Evolutionary conservation across 805 yeast species (phyloP).

Genomic region (Candida stauntonica): DNA sequence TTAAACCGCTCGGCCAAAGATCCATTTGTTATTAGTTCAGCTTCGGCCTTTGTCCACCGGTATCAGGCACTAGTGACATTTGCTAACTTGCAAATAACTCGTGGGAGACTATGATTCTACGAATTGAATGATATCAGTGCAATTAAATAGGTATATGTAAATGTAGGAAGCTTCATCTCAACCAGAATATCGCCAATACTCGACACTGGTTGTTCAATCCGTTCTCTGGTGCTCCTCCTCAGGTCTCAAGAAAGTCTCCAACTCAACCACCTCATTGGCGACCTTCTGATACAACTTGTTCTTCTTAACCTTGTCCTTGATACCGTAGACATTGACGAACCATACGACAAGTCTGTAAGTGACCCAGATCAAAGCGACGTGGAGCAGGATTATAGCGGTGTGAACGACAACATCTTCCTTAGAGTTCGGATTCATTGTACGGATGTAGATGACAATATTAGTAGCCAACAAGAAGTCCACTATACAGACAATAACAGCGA

Average conservation of each 20-base stretch:
- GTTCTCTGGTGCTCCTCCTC: conserved; percentile 9
- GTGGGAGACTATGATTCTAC: too few species aligned
- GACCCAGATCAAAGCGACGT: conserved; percentile 19
- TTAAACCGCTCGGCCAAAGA: conserved; percentile 25
- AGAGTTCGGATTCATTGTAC: conserved; percentile 28
- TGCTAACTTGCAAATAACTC: too few species aligned
- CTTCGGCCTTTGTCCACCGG: neutral
- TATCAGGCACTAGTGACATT: too few species aligned
- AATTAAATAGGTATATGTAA: too few species aligned
- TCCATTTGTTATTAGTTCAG: conserved; percentile 8
- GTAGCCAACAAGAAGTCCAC: conserved; percentile 32
- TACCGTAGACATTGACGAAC: conserved; percentile 19
- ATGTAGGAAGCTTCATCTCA: too few species aligned
- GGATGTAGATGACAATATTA: conserved; percentile 30
- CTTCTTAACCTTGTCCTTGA: conserved; percentile 15
- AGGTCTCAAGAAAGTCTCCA: conserved; percentile 19
- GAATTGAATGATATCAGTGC: too few species aligned
- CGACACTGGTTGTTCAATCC: conserved; percentile 9
- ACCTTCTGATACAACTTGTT: conserved; percentile 23
- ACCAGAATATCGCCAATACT: too few species aligned
- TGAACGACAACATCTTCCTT: conserved; percentile 18
- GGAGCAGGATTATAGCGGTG: conserved; percentile 15
- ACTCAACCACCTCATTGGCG: conserved; percentile 21
- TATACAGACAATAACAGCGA: conserved; percentile 26
- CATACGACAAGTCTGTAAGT: conserved; percentile 19